These are phyloP conservation scores for Fusarium sulawesiense DNA, from an alignment of 2,329 filamentous ascomycete species.

Conservation along the genomic window DNA sequence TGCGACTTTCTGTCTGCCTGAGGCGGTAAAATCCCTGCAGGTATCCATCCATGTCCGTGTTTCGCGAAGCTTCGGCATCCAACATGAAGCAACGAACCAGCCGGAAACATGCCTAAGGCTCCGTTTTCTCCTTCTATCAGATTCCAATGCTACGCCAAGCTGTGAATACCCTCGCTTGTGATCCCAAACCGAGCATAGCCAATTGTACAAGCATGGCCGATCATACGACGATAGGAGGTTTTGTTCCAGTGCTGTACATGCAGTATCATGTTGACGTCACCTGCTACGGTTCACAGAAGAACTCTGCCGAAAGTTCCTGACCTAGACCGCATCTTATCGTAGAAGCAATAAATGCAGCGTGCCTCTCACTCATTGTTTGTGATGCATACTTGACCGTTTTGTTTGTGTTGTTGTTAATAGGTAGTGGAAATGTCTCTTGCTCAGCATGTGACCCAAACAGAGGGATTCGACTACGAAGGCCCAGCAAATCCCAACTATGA, in stretches of 20 bases:
- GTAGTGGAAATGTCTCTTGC: constrained; percentile 54
- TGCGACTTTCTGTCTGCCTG: not conserved
- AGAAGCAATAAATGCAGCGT: not conserved
- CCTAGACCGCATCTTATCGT: not conserved
- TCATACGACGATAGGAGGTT: constrained; percentile 2
- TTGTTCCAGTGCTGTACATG: too few relatives aligned
- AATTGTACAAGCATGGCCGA: not conserved
- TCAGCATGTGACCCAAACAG: constrained; percentile 55
- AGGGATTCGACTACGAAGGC: constrained; percentile 56
- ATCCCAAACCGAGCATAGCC: not conserved
- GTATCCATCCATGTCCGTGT: not conserved
- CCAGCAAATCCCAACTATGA: constrained; percentile 39
- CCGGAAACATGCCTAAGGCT: constrained; percentile 15
- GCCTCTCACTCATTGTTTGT: fast-evolving
- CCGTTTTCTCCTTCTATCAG: not conserved
- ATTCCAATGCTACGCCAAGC: not conserved
- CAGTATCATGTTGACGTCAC: constrained; percentile 29
- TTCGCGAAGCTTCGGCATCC: constrained; percentile 28
- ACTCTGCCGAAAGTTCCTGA: constrained; percentile 14
- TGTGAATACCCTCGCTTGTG: constrained; percentile 23
- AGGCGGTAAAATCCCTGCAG: constrained; percentile 1
- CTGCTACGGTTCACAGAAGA: constrained; percentile 6
- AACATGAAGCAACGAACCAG: not conserved
- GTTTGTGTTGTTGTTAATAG: not conserved
- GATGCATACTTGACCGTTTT: not conserved